Evolutionary conservation across 2,329 filamentous ascomycete genomes (phyloP), one percentile per base, ranked within the genome.

Genomic region (Acrodontium crateriforme): DNA sequence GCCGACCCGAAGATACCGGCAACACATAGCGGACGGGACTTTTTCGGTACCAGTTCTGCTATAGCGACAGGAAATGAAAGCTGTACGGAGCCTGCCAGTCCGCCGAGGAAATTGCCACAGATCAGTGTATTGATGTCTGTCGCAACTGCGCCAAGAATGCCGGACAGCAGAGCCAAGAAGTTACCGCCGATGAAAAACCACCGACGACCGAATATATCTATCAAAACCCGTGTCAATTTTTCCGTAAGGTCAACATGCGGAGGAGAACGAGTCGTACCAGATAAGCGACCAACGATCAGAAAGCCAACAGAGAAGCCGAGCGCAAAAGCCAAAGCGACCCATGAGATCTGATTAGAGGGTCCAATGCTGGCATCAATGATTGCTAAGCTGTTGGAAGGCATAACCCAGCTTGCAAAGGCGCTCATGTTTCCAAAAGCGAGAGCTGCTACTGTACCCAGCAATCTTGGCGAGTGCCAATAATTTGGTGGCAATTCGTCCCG

Each of bases 1-100:
- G 52, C 55, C 2, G 52, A 53, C 10, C 59, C 41, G 34, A 62
- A 59, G 17, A 58, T 51, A 24, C 55, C 32, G 1, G 50, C 50
- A 13, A 54, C 47, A 32, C 55, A 46, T 5, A 47, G 46, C 9
- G 57, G 49, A 20, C 35, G 35, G 12, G 32, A 29, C 24, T 37
- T 37, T 26, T 37, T 37, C 4, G 35, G 35, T 7, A 37, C 32
- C 10, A 37, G 26, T 22, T 37, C 35, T 2, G 31, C 28, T 9
- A 37, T 31, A 10, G 28, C 28, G 10, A 37, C 25, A 6, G 31
- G 28, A 22, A 37, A 37, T 13, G 29, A 32, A 20, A 35, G 30
- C 21, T 37, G 35, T 6, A 31, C 35, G 4, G 35, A 25, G 6
- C 28, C 31, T 6, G 35, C 31, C 10, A 37, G 32, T 3, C 35